Base-by-base conservation (phyloP, 345 rosid species). In the Rubroshorea leprosula region DNA sequence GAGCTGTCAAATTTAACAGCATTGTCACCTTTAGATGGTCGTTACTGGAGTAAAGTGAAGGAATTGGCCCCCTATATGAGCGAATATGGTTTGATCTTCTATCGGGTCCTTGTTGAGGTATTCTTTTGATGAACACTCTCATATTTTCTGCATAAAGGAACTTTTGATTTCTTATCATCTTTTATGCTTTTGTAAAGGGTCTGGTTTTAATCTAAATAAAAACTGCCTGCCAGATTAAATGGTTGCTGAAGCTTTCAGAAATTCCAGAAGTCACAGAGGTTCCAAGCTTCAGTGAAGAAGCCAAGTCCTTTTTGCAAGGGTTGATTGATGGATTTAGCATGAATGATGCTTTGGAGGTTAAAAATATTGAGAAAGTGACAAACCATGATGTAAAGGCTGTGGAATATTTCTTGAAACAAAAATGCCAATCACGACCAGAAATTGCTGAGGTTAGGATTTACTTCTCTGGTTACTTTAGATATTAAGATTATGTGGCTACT, bases 361-460 rank as follows among this genome's bases (percentile, higher is more conserved):
- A 85, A 64, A 68, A 73, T 49, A 90, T 90, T 3, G 99, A 93
- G 85, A 80, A 59, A 68, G 87, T 79, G 55, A 87, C 95, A 9
- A 87, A 90, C 65, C 97, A 94, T 63, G 99, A 94, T 74, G 99
- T 94, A 20, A 90, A 90, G 72, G 97, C 93, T 0, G 95, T 87
- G 45, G 99, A 94, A 57, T 94, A 94, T 60, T 87, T 87, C 73
- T 74, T 93, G 81, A 93, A 93, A 74, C 80, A 80, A 77, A 90
- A 80, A 68, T 90, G 97, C 51, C 80, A 79, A 64, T 70, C 86
- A 3, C 84, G 89, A 20, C 83, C 82, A 3, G 99, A 94, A 75
- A 81, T 90, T 76, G 79, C 82, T 22, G 77, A 80, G 90, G 97
- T 93, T 52, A 47, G 59, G 19, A 31, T 35, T 26, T 47, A 1